Conservation (phyloP, 345 rosid species). For the Barbarea vulgaris region DNA sequence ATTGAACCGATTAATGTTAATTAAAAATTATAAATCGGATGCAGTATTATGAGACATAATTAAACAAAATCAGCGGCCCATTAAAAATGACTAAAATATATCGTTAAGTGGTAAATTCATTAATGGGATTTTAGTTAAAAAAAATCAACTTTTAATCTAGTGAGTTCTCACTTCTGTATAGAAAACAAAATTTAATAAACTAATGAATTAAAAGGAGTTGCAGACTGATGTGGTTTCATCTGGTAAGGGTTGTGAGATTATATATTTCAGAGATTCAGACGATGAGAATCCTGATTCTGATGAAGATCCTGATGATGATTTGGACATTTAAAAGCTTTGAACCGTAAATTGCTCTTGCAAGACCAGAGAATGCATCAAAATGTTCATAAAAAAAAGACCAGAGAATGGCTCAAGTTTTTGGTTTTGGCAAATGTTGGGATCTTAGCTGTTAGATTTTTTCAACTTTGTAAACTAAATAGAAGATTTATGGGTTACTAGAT, state of each 20-base stretch:
- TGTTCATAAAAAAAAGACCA: too few relatives aligned
- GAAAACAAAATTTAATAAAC: too few relatives aligned
- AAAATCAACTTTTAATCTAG: too few relatives aligned
- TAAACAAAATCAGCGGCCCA: too few relatives aligned
- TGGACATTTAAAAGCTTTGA: slow-evolving; percentile 63
- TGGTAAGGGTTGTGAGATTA: slow-evolving; percentile 59
- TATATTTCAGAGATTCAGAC: slow-evolving; percentile 91
- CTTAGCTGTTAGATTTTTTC: slow-evolving; percentile 6
- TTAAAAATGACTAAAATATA: too few relatives aligned
- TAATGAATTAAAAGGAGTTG: slow-evolving; percentile 36
- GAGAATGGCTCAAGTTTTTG: neutral
- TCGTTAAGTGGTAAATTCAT: too few relatives aligned
- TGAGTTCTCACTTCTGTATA: too few relatives aligned
- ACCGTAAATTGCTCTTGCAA: neutral
- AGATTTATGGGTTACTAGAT: neutral
- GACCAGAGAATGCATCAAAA: too few relatives aligned
- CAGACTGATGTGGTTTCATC: slow-evolving; percentile 41
- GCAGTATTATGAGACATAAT: too few relatives aligned
- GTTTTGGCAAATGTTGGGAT: slow-evolving; percentile 1
- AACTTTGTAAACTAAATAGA: slow-evolving; percentile 11
- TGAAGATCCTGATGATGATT: slow-evolving; percentile 96
- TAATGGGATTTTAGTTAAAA: too few relatives aligned
- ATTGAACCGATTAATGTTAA: too few relatives aligned
- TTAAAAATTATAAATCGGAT: too few relatives aligned
- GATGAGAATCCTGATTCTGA: slow-evolving; percentile 96